phyloP scores from a whole-genome alignment of 495 filamentous ascomycete species.

The Hamigera avellanea region DNA sequence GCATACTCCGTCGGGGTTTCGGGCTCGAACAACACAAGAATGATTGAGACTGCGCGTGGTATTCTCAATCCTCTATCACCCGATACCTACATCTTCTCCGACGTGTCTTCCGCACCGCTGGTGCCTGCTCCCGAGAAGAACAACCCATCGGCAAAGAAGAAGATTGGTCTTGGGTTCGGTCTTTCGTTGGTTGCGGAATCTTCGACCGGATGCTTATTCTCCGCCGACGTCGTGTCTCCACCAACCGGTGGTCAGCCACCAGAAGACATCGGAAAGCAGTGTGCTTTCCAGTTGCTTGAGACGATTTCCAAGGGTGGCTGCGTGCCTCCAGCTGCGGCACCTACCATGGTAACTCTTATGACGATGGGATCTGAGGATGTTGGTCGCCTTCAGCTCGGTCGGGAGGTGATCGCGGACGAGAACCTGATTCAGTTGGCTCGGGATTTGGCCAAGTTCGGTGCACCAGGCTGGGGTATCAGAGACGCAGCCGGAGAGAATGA shows the following conservation, averaged over 20 bases:
- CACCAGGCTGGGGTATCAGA: constrained; percentile 76
- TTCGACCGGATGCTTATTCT: constrained; percentile 71
- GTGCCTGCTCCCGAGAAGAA: constrained; percentile 50
- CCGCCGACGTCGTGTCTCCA: constrained; percentile 76
- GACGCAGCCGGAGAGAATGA: constrained; percentile 56
- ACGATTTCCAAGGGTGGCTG: constrained; percentile 71
- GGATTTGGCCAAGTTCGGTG: constrained; percentile 76
- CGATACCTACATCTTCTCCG: constrained; percentile 79
- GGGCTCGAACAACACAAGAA: constrained; percentile 82
- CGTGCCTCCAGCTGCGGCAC: constrained; percentile 54
- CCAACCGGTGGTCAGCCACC: constrained; percentile 69
- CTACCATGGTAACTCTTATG: constrained; percentile 77
- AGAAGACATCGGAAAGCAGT: constrained; percentile 80
- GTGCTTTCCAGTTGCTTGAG: constrained; percentile 83
- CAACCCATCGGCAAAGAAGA: constrained; percentile 50
- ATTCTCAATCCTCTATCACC: constrained; percentile 74
- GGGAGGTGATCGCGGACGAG: constrained; percentile 69
- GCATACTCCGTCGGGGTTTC: constrained; percentile 85
- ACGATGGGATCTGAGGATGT: constrained; percentile 82
- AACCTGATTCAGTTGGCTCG: constrained; percentile 66
- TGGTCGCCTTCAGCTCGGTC: constrained; percentile 47
- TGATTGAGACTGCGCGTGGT: constrained; percentile 84
- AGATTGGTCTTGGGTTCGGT: constrained; percentile 78
- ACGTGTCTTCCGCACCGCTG: constrained; percentile 61
- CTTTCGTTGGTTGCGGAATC: constrained; percentile 85